Evolutionary conservation across 805 yeast genomes (phyloP), one percentile per base, ranked within the genome.

Genomic region (Hanseniaspora lachancei): DNA sequence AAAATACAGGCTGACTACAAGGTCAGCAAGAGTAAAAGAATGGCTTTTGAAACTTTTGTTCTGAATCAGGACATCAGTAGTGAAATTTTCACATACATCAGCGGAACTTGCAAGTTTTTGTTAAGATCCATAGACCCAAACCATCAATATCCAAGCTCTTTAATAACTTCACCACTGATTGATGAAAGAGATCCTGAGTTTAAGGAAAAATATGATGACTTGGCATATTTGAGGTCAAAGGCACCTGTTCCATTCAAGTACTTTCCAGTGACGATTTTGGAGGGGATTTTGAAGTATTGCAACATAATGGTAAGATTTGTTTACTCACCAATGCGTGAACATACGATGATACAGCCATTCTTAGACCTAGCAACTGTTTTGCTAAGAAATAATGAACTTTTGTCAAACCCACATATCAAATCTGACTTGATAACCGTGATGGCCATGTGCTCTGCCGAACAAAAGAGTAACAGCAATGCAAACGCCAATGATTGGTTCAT

Each of bases 351-450:
- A 52, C 69, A 72, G 36, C 70, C 74, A 7, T 78, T 86, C 60
- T 78, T 86, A 47, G 89, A 86, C 60, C 82, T 88, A 66, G 74
- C 83, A 0, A 81, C 89, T 18, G 76, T 82, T 1, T 75, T 89
- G 57, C 71, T 93, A 64, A 79, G 96, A 66, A 85, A 93, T 65
- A 89, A 93, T 1, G 93, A 86, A 65, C 66, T 86, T 39, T 75
- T 93, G 51, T 86, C 93, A 54, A 93, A 93, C 64, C 98, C 98
- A 0, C 96, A 93, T 71, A 75, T 93, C 71, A 91, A 93, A 63
- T 82, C 95, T 20, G 79, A 83, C 63, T 71, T 93, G 52, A 84
- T 87, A 21, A 96, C 91, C 66, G 75, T 87, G 27, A 72, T 93
- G 54, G 88, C 84, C 62, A 73, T 76, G 59, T 97, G 97, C 0